These are phyloP conservation scores for Afroboletus lepidellus DNA, from an alignment of 1,284 basidiomycete species.

Conservation along the genomic window DNA sequence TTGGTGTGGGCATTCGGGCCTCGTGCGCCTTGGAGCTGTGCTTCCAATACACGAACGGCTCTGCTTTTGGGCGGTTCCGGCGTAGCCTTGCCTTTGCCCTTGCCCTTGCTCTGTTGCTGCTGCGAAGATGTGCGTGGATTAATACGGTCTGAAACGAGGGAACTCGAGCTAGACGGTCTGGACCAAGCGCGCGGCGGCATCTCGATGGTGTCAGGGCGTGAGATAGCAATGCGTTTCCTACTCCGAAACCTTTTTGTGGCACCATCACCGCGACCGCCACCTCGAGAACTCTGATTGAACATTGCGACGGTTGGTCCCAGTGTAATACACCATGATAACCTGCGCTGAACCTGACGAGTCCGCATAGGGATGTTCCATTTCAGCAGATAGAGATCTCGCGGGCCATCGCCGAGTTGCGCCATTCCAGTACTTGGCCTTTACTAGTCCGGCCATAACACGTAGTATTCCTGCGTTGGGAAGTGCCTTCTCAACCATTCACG, in stretches of 20 bases:
- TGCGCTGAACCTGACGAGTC: no score
- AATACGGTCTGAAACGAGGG: constrained; percentile 48
- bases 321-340: no score
- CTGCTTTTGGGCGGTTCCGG: constrained; percentile 43
- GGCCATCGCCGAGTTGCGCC: no score
- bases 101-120: constrained; percentile 28
- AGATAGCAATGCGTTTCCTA: neutral
- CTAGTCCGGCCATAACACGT: no score
- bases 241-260: no score
- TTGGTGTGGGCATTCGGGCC: constrained; percentile 34
- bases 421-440: no score
- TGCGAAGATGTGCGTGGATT: constrained; percentile 25
- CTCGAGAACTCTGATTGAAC: no score
- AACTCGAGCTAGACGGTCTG: constrained; percentile 22
- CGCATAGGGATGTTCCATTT: no score
- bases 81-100: constrained; percentile 34
- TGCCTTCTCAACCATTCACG: neutral
- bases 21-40: constrained; percentile 37
- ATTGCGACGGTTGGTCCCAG: no score
- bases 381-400: no score
- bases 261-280: no score
- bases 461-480: neutral
- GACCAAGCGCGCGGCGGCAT: constrained; percentile 12
- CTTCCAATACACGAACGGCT: constrained; percentile 43
- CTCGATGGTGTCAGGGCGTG: neutral